Conservation (phyloP, 1,139 yeast genomes). For the Candida sanyaensis region DNA sequence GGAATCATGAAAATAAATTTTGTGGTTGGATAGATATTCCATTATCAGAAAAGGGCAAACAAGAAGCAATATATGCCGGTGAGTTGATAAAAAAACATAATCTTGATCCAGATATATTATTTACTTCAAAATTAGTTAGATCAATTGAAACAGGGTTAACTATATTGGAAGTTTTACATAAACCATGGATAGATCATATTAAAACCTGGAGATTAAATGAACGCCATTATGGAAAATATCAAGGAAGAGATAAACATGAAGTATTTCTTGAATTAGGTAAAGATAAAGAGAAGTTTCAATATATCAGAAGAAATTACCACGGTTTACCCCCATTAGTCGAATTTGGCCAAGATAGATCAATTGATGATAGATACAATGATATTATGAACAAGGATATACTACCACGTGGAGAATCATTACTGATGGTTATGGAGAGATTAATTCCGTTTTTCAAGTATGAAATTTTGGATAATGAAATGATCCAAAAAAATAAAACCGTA, state of each 20-base stretch:
- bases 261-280: slow-evolving; percentile 58
- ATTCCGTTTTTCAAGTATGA: slow-evolving; percentile 52
- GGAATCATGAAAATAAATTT: slow-evolving; percentile 69
- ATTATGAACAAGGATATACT: slow-evolving; percentile 25
- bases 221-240: slow-evolving; percentile 77
- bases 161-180: slow-evolving; percentile 48
- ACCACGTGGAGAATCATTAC: slow-evolving; percentile 71
- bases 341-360: slow-evolving; percentile 25
- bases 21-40: slow-evolving; percentile 87
- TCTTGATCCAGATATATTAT: slow-evolving; percentile 55
- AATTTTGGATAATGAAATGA: slow-evolving; percentile 36
- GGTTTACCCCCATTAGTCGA: slow-evolving; percentile 65
- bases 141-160: slow-evolving; percentile 68
- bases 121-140: slow-evolving; percentile 65
- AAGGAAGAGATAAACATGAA: slow-evolving; percentile 61
- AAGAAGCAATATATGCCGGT: slow-evolving; percentile 65
- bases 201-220: slow-evolving; percentile 76
- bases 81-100: slow-evolving; percentile 41
- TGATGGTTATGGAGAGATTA: slow-evolving; percentile 64
- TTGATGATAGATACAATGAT: slow-evolving; percentile 50
- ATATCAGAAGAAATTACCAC: slow-evolving; percentile 63
- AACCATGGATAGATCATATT: slow-evolving; percentile 48
- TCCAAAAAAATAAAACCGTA: slow-evolving; percentile 46
- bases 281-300: slow-evolving; percentile 53
- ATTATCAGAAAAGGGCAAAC: slow-evolving; percentile 58